phyloP scores from a whole-genome alignment of 805 yeast genomes.

The Yarrowia keelungensis region DNA sequence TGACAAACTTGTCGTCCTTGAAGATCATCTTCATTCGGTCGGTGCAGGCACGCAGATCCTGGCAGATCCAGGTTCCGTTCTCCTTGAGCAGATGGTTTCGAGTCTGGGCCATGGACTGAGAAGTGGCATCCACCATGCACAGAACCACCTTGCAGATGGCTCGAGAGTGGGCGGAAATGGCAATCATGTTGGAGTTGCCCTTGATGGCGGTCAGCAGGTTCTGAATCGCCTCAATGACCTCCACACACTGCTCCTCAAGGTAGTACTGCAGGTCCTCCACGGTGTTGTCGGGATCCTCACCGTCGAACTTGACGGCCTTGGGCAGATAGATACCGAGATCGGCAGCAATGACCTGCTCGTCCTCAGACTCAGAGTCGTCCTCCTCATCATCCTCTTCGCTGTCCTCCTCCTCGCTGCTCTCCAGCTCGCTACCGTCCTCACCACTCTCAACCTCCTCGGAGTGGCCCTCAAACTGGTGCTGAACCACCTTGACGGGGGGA shows the following conservation, averaged over 20 bases:
- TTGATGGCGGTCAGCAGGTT: constrained; percentile 62
- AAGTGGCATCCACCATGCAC: constrained; percentile 90
- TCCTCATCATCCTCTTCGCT: constrained; percentile 21
- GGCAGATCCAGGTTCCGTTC: constrained; percentile 91
- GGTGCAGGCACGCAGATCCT: constrained; percentile 82
- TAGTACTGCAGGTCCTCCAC: constrained; percentile 81
- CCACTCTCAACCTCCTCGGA: constrained; percentile 12
- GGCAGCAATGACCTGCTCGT: constrained; percentile 38
- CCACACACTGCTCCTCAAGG: constrained; percentile 91
- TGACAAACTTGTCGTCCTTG: constrained; percentile 50
- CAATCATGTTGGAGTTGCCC: constrained; percentile 71
- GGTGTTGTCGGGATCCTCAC: constrained; percentile 87
- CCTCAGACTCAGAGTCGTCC: constrained; percentile 28
- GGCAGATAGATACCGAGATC: constrained; percentile 35
- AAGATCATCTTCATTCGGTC: constrained; percentile 81
- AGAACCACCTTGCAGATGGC: constrained; percentile 81
- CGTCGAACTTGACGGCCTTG: constrained; percentile 61
- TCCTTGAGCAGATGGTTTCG: constrained; percentile 84
- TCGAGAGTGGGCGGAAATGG: constrained; percentile 70
- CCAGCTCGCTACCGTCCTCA: constrained; percentile 22
- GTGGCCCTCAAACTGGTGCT: constrained; percentile 12
- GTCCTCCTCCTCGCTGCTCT: constrained; percentile 24
- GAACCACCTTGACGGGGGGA: not conserved
- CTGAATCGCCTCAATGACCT: constrained; percentile 89
- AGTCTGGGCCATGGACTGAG: constrained; percentile 85